These are phyloP conservation scores for Suhomyces wounanorum DNA, from an alignment of 1,139 yeast species.

Conservation along the genomic window DNA sequence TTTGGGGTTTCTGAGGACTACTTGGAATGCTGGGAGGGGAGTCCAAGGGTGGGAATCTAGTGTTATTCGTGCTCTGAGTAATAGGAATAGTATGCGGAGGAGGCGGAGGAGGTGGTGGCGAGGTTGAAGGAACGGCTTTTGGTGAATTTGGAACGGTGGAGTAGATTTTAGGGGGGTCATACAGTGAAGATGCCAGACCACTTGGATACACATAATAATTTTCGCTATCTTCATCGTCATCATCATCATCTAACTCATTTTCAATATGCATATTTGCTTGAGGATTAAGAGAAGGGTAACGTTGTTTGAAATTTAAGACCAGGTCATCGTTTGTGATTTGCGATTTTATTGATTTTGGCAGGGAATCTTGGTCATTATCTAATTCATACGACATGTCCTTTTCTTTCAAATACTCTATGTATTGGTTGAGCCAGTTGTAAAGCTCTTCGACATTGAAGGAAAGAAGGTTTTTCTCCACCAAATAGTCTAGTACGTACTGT, in stretches of 20 bases:
- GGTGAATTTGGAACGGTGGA: conserved; percentile 1
- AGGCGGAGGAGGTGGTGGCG: conserved; percentile 9
- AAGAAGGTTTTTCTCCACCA: conserved; percentile 33
- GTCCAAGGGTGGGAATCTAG: conserved; percentile 24
- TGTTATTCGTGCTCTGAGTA: conserved; percentile 1
- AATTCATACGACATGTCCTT: conserved; percentile 23
- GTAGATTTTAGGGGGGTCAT: background rate
- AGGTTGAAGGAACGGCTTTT: background rate
- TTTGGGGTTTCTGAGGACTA: background rate
- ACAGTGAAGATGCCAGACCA: conserved; percentile 1
- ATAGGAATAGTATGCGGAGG: conserved; percentile 4
- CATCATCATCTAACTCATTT: background rate
- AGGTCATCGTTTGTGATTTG: conserved; percentile 6
- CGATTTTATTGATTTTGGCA: conserved; percentile 2
- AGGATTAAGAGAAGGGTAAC: conserved; percentile 12
- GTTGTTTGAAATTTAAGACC: conserved; percentile 9
- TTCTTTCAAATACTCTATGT: conserved; percentile 41
- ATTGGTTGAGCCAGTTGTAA: conserved; percentile 43
- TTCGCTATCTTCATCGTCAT: background rate
- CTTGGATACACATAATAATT: conserved; percentile 8
- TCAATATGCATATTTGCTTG: background rate
- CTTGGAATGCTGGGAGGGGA: conserved; percentile 5
- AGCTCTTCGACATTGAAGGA: conserved; percentile 41
- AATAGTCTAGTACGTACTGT: conserved; percentile 32
- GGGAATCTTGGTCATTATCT: background rate